These are phyloP conservation scores for Emergomyces africanus DNA, from an alignment of 2,329 filamentous ascomycete species.

Conservation along the genomic window DNA sequence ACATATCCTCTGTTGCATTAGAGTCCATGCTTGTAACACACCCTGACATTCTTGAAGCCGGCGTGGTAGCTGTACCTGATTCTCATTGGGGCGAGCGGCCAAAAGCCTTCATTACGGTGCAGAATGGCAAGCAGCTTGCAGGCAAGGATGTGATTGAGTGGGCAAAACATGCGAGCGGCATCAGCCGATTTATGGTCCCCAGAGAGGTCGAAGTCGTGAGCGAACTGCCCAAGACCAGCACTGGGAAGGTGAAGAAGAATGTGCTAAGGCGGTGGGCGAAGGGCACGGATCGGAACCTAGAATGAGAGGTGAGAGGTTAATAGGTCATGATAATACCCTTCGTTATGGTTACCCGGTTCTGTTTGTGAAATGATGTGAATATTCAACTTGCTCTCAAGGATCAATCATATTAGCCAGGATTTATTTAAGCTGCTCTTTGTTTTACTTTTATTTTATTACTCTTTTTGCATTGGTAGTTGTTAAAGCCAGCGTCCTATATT, in stretches of 20 bases:
- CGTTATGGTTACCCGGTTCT: background rate
- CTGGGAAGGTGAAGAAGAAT: constrained; percentile 95
- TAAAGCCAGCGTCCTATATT: no score
- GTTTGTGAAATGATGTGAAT: background rate
- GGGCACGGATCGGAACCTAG: constrained; percentile 27
- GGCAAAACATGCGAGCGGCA: constrained; percentile 67
- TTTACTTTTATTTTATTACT: background rate
- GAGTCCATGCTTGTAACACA: constrained; percentile 84
- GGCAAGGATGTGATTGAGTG: constrained; percentile 67
- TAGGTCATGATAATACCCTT: background rate
- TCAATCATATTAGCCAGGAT: background rate
- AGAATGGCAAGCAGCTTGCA: constrained; percentile 47
- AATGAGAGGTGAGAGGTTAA: background rate
- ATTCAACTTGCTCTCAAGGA: background rate
- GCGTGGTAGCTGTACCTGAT: constrained; percentile 77
- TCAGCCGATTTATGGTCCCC: constrained; percentile 82
- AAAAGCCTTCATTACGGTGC: constrained; percentile 81
- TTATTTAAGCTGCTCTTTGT: background rate
- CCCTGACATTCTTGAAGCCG: constrained; percentile 78
- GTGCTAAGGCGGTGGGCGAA: constrained; percentile 77
- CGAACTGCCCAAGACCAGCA: constrained; percentile 92
- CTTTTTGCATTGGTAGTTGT: background rate
- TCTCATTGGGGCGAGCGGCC: constrained; percentile 93
- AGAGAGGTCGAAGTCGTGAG: constrained; percentile 62
- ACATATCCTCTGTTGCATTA: constrained; percentile 86